These are phyloP conservation scores for Globisporangium ultimum DNA, from an alignment of 352 stramenopile species.

Conservation along the genomic window DNA sequence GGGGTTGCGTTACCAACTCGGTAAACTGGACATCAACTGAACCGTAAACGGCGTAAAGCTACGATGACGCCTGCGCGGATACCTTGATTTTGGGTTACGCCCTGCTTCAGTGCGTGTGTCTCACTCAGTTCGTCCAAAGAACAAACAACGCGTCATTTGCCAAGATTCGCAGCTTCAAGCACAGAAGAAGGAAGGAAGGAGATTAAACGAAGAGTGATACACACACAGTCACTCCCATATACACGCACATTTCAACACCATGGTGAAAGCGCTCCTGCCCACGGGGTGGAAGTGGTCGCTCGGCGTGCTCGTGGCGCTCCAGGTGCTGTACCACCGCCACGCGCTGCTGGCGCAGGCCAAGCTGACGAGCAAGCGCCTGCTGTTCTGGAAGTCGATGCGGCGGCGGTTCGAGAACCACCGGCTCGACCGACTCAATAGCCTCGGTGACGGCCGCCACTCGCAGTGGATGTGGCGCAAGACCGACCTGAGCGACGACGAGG, in stretches of 20 bases:
- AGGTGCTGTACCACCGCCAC: slow-evolving; percentile 53
- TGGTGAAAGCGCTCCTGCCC: slow-evolving; percentile 7
- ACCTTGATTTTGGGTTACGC: too few relatives aligned
- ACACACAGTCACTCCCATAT: background rate
- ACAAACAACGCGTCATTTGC: too few relatives aligned
- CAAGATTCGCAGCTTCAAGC: too few relatives aligned
- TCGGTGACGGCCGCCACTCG: slow-evolving; percentile 60
- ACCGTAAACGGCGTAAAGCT: too few relatives aligned
- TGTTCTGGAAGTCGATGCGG: slow-evolving; percentile 73
- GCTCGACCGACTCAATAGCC: slow-evolving; percentile 61
- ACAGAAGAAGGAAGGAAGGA: too few relatives aligned
- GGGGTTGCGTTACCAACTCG: too few relatives aligned
- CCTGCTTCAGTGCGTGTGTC: too few relatives aligned
- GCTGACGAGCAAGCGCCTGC: slow-evolving; percentile 43
- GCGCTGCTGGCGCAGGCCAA: slow-evolving; percentile 38
- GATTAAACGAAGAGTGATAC: too few relatives aligned
- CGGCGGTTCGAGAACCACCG: slow-evolving; percentile 73
- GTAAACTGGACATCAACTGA: too few relatives aligned
- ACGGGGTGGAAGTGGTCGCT: slow-evolving; percentile 14
- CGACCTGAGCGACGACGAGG: slow-evolving; percentile 18
- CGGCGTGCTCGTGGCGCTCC: slow-evolving; percentile 24
- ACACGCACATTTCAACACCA: background rate
- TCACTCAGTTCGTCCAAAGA: too few relatives aligned
- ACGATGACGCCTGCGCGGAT: too few relatives aligned
- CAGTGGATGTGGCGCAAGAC: slow-evolving; percentile 77